Percentiles rank a stretch among this genome's conserved stretches.
Conservation (phyloP, 2,329 filamentous ascomycete genomes). For the Colletotrichum sp. region DNA sequence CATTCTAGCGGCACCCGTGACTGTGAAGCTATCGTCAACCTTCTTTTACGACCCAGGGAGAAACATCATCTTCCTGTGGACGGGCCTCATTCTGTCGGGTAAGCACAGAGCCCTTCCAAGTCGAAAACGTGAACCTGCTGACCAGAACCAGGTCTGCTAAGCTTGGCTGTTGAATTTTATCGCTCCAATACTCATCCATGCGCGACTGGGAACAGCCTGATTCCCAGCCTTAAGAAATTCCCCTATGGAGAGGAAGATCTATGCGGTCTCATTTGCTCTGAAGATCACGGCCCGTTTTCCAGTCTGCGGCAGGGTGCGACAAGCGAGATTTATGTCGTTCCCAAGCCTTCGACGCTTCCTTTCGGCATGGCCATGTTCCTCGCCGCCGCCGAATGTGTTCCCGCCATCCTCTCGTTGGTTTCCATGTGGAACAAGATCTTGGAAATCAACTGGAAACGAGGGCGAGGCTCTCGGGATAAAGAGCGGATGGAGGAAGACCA, state of each 20-base stretch:
- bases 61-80: constrained; percentile 73
- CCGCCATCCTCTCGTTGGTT: constrained; percentile 64
- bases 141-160: constrained; percentile 54
- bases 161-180: constrained; percentile 70
- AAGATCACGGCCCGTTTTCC: constrained; percentile 53
- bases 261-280: constrained; percentile 55
- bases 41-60: constrained; percentile 69
- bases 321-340: constrained; percentile 68
- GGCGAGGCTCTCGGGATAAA: constrained; percentile 31
- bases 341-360: constrained; percentile 57
- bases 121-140: background rate
- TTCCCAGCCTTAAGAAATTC: constrained; percentile 46
- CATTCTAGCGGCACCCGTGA: constrained; percentile 67
- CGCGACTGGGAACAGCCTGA: constrained; percentile 38
- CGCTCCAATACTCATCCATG: constrained; percentile 53
- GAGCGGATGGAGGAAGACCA: constrained; percentile 36
- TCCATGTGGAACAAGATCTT: constrained; percentile 70
- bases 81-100: constrained; percentile 64
- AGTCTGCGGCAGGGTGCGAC: constrained; percentile 59
- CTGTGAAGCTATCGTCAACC: constrained; percentile 64
- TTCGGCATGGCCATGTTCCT: constrained; percentile 67
- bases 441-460: constrained; percentile 62
- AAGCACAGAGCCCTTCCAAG: constrained; percentile 22
- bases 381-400: constrained; percentile 68
- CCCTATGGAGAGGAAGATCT: constrained; percentile 41